Conservation (phyloP, 2,329 filamentous ascomycete genomes). For the Apiospora phragmitis region DNA sequence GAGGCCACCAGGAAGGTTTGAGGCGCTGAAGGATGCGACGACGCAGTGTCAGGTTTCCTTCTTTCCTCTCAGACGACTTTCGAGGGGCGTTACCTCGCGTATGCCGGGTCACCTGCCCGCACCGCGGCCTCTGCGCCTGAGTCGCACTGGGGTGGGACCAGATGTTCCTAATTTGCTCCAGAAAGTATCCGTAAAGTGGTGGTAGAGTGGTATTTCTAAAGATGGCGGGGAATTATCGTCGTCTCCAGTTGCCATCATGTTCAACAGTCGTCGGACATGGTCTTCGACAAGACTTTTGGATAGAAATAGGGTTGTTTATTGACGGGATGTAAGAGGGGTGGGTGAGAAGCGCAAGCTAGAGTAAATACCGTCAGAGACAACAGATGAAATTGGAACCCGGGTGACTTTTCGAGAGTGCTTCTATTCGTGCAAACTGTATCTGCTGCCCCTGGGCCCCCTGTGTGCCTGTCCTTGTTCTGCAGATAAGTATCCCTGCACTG, state of each 20-base stretch:
- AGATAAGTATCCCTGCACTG: neutral
- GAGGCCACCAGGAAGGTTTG: neutral
- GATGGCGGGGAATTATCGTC: neutral
- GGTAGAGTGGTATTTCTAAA: neutral
- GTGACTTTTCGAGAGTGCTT: neutral
- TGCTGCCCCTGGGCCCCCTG: neutral
- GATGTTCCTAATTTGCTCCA: neutral
- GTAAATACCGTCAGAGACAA: neutral
- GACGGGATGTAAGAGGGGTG: neutral
- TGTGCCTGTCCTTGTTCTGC: neutral
- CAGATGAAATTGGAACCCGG: neutral
- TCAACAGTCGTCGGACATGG: neutral
- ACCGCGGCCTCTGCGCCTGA: neutral
- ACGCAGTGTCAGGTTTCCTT: neutral
- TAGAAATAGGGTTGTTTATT: neutral
- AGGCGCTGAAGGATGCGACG: neutral
- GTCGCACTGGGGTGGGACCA: conserved; percentile 1
- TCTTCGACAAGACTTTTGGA: neutral
- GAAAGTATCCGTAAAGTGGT: neutral
- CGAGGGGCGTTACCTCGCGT: neutral
- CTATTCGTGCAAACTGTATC: neutral
- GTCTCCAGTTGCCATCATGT: neutral
- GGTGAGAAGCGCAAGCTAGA: neutral
- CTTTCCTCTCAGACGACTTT: neutral
- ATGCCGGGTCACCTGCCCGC: conserved; percentile 1